Conservation (phyloP, 768 basidiomycete species). For the Rhodotorula babjevae region DNA sequence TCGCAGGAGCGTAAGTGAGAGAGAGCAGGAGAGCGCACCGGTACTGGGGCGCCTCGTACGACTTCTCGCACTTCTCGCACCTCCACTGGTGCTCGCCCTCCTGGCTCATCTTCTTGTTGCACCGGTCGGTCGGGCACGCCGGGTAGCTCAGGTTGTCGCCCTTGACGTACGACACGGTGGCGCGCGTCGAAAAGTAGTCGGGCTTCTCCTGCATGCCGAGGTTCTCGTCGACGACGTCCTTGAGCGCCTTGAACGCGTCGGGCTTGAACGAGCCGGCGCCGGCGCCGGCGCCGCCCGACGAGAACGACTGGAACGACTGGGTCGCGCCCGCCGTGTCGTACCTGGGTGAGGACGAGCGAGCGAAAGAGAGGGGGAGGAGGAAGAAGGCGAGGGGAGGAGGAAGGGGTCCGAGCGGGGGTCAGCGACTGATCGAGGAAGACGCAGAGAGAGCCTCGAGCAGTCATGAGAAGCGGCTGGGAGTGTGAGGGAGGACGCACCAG, state of each 20-base stretch:
- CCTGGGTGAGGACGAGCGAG: slow-evolving; percentile 41
- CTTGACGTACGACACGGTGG: slow-evolving; percentile 84
- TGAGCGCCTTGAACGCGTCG: slow-evolving; percentile 65
- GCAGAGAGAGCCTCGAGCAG: too few species aligned
- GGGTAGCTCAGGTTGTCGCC: slow-evolving; percentile 71
- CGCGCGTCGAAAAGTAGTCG: slow-evolving; percentile 74
- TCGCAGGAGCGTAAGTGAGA: too few species aligned
- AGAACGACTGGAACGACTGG: slow-evolving; percentile 67
- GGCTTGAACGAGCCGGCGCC: slow-evolving; percentile 57
- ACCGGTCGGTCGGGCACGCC: slow-evolving; percentile 71
- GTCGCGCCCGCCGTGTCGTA: slow-evolving; percentile 67
- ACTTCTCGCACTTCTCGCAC: slow-evolving; percentile 86
- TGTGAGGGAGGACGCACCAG: slow-evolving; percentile 57
- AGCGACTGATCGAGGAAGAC: too few species aligned
- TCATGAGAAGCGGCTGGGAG: too few species aligned
- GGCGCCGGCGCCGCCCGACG: slow-evolving; percentile 50
- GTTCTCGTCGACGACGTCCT: slow-evolving; percentile 69
- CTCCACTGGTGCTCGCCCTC: slow-evolving; percentile 63
- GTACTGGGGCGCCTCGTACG: slow-evolving; percentile 65
- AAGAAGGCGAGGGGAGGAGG: background rate
- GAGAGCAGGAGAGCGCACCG: slow-evolving; percentile 55
- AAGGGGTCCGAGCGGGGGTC: background rate
- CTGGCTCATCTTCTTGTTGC: slow-evolving; percentile 84
- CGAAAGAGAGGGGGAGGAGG: too few species aligned
- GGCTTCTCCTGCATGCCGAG: slow-evolving; percentile 60